These are phyloP conservation scores for Solanum gracilifrons DNA, from an alignment of 257 asterid species.

Conservation along the genomic window DNA sequence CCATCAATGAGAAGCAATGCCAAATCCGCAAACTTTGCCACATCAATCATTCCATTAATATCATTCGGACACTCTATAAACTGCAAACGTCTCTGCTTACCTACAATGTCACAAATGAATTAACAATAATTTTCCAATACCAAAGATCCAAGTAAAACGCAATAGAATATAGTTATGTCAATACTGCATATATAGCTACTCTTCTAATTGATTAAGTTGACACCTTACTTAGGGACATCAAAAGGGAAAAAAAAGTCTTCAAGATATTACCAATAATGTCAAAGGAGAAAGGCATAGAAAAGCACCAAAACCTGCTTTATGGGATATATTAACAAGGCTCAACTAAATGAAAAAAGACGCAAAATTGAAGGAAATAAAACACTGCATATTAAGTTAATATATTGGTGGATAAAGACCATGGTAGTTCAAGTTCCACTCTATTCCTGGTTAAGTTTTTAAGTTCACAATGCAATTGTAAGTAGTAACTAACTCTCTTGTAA, in stretches of 20 bases:
- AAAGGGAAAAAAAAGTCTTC: neutral
- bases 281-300: neutral
- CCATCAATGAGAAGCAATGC: slow-evolving; percentile 96
- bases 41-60: slow-evolving; percentile 98
- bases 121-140: neutral
- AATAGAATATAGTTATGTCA: neutral
- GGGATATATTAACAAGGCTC: neutral
- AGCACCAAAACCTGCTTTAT: neutral
- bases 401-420: neutral
- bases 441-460: neutral
- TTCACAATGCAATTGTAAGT: neutral
- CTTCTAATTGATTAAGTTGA: neutral
- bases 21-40: slow-evolving; percentile 88
- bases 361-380: neutral
- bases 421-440: neutral
- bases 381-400: neutral
- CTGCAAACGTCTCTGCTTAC: slow-evolving; percentile 85
- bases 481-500: neutral
- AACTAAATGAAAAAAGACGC: neutral
- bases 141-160: neutral
- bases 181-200: neutral
- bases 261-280: neutral
- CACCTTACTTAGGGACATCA: neutral
- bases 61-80: slow-evolving; percentile 98
- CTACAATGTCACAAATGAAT: slow-evolving; percentile 24